Evolutionary conservation across 2,329 filamentous ascomycete species (phyloP).

Genomic region (Paraphoma sp.): DNA sequence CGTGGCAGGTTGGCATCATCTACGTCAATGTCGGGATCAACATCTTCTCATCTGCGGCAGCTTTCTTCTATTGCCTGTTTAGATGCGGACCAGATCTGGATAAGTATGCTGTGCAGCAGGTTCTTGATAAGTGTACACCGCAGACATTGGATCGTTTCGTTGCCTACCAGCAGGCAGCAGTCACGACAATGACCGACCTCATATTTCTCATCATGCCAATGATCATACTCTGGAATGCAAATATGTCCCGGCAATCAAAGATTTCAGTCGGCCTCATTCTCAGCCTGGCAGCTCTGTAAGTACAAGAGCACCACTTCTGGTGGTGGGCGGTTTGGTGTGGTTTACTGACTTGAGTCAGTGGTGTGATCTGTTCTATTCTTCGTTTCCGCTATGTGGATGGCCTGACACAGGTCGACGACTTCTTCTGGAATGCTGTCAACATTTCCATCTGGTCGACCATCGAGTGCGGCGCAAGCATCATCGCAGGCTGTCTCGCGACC

Average conservation of each 20-base stretch:
- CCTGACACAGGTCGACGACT: conserved; percentile 52
- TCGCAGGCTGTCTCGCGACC: conserved; percentile 59
- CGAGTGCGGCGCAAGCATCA: conserved; percentile 49
- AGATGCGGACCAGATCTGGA: conserved; percentile 53
- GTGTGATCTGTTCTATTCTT: conserved; percentile 61
- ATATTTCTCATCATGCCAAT: conserved; percentile 45
- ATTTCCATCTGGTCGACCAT: conserved; percentile 52
- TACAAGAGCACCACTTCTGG: not conserved
- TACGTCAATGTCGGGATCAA: conserved; percentile 48
- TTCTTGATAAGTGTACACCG: conserved; percentile 50
- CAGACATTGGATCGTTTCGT: conserved; percentile 58
- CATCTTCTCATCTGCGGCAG: conserved; percentile 42
- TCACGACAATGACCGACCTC: conserved; percentile 41
- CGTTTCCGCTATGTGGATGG: conserved; percentile 56
- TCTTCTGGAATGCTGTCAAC: conserved; percentile 55
- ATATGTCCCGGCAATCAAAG: conserved; percentile 62
- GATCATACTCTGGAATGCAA: conserved; percentile 61
- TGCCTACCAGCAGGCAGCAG: conserved; percentile 51
- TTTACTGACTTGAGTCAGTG: conserved; percentile 42
- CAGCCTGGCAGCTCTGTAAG: conserved; percentile 51
- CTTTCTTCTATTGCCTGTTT: conserved; percentile 60
- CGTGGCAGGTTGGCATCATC: conserved; percentile 48
- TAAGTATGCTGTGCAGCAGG: conserved; percentile 38
- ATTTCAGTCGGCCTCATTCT: conserved; percentile 61
- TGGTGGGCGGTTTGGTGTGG: no score